Base-by-base conservation (phyloP, 2,329 filamentous ascomycete species). In the Fonsecaea pedrosoi region DNA sequence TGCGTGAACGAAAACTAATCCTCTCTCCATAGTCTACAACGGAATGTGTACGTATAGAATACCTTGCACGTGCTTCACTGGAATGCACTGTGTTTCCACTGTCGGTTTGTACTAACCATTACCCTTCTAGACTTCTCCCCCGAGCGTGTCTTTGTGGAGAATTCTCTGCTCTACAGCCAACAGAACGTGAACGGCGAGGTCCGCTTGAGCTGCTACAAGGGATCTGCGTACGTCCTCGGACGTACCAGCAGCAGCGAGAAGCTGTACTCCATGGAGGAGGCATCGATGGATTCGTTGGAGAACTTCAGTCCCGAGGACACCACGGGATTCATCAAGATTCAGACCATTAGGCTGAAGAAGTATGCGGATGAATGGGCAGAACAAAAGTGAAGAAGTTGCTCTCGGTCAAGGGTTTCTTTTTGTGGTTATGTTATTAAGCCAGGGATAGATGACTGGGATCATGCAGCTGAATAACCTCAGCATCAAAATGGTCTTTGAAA, bases 91-190 rank as follows among this genome's bases (percentile, higher is more conserved):
- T 83, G 89, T 82, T 89, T 89, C 77, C 87, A 7, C 8, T 21
- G 2, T 48, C 8, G 18, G 87, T 72, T 81, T 88, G 71, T 74
- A 88, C 84, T 48, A 48, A 48, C 7, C 7, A 21, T 8, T 21
- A 10, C n/a, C n/a, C 18, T 18, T 21, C 8, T 48, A 48, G 42
- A 50, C 10, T 91, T 90, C 82, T 89, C 86, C 13, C 88, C 89
- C 37, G 89, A 91, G 80, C 86, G 88, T 67, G 88, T 90, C 78
- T 90, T 90, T 80, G 81, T 90, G 64, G 87, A 93, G 80, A 84
- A 87, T 75, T 85, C 85, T 73, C 86, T 90, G 74, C 74, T 82
- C 60, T 84, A 85, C 71, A 83, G 80, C 53, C 88, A 91, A 77
- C 84, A 85, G 77, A 81, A 82, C 65, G 86, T 88, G 77, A 88